phyloP scores from a whole-genome alignment of 331 rosid species.

The Rosa hybrid region DNA sequence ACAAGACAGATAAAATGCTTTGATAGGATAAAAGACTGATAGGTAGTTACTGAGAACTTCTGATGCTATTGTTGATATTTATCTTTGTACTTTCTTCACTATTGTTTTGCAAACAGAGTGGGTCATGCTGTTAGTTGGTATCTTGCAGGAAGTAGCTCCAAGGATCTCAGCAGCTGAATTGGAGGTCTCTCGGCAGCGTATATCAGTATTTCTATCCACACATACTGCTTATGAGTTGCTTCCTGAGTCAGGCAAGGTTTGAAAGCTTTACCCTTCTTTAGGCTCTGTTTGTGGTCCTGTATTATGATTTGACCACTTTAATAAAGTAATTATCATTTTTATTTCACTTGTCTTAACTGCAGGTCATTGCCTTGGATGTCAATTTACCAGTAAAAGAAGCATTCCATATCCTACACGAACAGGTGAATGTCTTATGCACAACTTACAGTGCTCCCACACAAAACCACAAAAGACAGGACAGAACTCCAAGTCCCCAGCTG shows the following conservation, averaged over 20 bases:
- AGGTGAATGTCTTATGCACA: constrained; percentile 49
- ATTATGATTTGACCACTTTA: constrained; percentile 3
- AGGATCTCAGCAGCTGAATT: constrained; percentile 67
- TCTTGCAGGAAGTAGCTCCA: constrained; percentile 61
- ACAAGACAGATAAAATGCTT: neutral
- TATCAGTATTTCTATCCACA: constrained; percentile 72
- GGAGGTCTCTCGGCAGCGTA: constrained; percentile 71
- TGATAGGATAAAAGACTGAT: neutral
- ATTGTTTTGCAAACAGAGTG: constrained; percentile 30
- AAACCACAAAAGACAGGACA: neutral
- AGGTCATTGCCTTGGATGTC: constrained; percentile 88
- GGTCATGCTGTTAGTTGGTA: constrained; percentile 58
- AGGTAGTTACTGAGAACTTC: neutral
- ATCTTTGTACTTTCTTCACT: constrained; percentile 7
- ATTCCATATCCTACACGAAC: constrained; percentile 85
- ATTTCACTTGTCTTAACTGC: constrained; percentile 30
- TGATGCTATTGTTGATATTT: neutral
- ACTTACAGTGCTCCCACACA: neutral
- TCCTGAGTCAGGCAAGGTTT: constrained; percentile 99
- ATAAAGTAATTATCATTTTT: constrained; percentile 9
- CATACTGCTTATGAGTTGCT: constrained; percentile 84
- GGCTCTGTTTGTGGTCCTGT: neutral
- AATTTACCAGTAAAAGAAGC: constrained; percentile 95
- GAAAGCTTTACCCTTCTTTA: constrained; percentile 43
- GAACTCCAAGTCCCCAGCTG: constrained; percentile 11